These are phyloP conservation scores for Mallotus japonicus DNA, from an alignment of 441 rosid genomes.

Conservation along the genomic window DNA sequence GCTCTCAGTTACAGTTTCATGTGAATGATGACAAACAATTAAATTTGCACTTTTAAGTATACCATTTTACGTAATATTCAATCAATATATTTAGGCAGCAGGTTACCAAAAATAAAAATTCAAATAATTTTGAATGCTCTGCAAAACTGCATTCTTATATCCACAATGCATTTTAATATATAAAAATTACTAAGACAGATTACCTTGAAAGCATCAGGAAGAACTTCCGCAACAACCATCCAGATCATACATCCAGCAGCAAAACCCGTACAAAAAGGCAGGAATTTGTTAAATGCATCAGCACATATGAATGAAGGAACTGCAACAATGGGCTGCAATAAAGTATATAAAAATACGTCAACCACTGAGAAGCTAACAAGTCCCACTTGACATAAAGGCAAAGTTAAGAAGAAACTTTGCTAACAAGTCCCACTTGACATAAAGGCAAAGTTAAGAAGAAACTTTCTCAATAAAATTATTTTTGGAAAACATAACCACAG, in stretches of 20 bases:
- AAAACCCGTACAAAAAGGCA: slow-evolving; percentile 98
- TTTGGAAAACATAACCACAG: background rate
- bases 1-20: background rate
- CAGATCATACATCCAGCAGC: slow-evolving; percentile 99
- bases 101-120: background rate
- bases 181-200: slow-evolving; percentile 14
- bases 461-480: background rate
- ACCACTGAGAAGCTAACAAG: background rate
- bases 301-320: slow-evolving; percentile 98
- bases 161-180: background rate
- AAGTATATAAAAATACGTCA: background rate
- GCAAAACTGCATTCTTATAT: background rate
- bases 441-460: too few species aligned
- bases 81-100: background rate
- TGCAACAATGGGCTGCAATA: slow-evolving; percentile 86
- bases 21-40: background rate
- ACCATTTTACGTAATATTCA: too few species aligned
- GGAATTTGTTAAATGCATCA: slow-evolving; percentile 88
- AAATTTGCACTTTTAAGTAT: too few species aligned
- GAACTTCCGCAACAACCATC: slow-evolving; percentile 99
- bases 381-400: too few species aligned
- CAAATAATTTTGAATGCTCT: slow-evolving; percentile 4
- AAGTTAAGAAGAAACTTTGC: too few species aligned
- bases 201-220: slow-evolving; percentile 98
- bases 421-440: too few species aligned